Base-by-base conservation (phyloP, 2,329 filamentous ascomycete genomes). In the Ophiosphaerella herpotricha region DNA sequence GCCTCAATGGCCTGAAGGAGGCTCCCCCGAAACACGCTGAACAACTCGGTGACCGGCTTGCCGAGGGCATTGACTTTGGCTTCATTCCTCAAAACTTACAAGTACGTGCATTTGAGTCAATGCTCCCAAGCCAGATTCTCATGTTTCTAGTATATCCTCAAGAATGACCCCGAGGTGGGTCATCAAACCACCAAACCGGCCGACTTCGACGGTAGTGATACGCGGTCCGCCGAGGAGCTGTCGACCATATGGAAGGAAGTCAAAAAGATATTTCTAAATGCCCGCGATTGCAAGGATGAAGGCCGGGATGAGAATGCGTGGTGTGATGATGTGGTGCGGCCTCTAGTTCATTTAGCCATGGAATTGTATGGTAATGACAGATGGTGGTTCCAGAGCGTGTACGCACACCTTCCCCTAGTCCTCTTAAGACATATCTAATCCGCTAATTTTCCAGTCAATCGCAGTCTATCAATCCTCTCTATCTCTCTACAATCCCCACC, bases 321-420 rank as follows among this genome's bases (percentile, higher is more conserved):
- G 54, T 58, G 47, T 42, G 40, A 54, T 47, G 46, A 60, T 48
- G 52, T 60, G 35, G 52, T 57, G 38, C 42, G 47, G 41, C 57
- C 57, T 47, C 43, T 60, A 46, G 3, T 29, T 29, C 26, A 29
- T 29, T 29, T 29, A 6, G 26, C 26, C 26, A 29, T 29, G 26
- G 26, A 29, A 29, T 29, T 29, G 26, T 11, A 29, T 6, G 26
- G 26, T 29, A 29, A 29, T 29, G 6, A 11, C 26, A 6, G 26
- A 8, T 29, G 26, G 26, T 8, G 26, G 11, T 11, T 29, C 5
- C 9, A 29, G 26, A 11, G 2, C 26, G 6, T 29, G 26, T 29
- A 11, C 26, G 40, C 54, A 13, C 14, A 41, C 43, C 46, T 31
- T 52, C 35, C 16, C 34, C 21, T 16, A 46, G 46, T 29, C 26